phyloP scores from a whole-genome alignment of 1,139 yeast genomes.

The Suhomyces panamericanus region DNA sequence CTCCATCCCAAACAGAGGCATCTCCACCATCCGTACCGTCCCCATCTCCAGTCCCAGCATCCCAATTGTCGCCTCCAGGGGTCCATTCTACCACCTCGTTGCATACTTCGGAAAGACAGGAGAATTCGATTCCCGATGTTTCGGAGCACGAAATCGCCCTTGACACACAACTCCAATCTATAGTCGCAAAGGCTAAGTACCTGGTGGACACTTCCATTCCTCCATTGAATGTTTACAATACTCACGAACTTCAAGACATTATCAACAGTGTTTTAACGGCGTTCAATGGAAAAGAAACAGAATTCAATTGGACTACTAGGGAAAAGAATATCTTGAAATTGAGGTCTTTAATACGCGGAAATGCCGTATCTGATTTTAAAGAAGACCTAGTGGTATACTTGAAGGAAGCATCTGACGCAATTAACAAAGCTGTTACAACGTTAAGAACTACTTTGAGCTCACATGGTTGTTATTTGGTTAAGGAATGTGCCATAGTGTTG shows the following conservation, averaged over 20 bases:
- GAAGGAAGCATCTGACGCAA: conserved; percentile 54
- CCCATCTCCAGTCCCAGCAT: no score
- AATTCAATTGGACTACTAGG: conserved; percentile 78
- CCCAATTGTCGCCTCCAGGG: no score
- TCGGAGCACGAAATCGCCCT: background rate
- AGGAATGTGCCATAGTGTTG: conserved; percentile 61
- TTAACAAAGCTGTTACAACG: conserved; percentile 68
- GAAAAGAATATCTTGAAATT: conserved; percentile 61
- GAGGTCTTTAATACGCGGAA: conserved; percentile 64
- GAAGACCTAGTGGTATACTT: conserved; percentile 46
- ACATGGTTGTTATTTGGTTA: conserved; percentile 75
- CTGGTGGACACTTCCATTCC: conserved; percentile 27
- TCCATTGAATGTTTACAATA: conserved; percentile 18
- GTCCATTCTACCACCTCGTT: background rate
- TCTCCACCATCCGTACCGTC: no score
- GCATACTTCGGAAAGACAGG: background rate
- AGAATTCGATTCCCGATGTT: background rate
- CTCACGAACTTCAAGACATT: conserved; percentile 20
- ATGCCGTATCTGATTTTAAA: conserved; percentile 38
- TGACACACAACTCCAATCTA: conserved; percentile 12
- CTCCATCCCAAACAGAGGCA: no score
- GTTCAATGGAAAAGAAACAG: conserved; percentile 84
- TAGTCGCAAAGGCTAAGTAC: conserved; percentile 23
- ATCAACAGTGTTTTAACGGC: conserved; percentile 25
- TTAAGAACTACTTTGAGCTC: conserved; percentile 80